Base-by-base conservation (phyloP, 495 filamentous ascomycete genomes). In the Penicillium desertorum region DNA sequence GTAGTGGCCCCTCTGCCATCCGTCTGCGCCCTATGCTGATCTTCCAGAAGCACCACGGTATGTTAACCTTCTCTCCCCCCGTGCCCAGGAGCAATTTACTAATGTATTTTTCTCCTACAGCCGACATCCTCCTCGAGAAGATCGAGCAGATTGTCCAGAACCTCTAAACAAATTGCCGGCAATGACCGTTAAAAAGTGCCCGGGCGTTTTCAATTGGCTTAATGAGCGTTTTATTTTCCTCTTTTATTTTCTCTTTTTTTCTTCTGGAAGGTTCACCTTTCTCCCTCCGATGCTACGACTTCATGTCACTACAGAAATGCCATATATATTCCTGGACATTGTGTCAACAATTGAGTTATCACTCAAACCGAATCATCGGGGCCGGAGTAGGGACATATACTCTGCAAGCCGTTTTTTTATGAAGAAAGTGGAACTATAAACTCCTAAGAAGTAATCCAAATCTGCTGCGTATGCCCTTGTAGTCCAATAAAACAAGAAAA, bases 21-120 rank as follows among this genome's bases (percentile, higher is more conserved):
- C 79, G 94, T 62, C 74, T 98, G 74, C 77, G 94, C 70, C 94
- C 94, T 46, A 98, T 98, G 94, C 76, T 98, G 65, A 85, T 96
- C 63, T 98, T 98, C 82, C 87, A 96, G 83, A 83, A 91, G 79
- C 84, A 90, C 69, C 94, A 98, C 78, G 94, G 45, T 48, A 48
- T 48, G 45, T 48, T 30, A 19, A 20, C 4, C 53, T 53, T 12
- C 47, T 43, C 43, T 55, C 41, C 17, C 17, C 7, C 14, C n/a
- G 6, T 39, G 36, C 47, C 30, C 3, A 42, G 6, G 54, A 42
- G 29, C 37, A 16, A 34, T 45, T 36, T 57, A 30, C 22, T 37
- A 34, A 42, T 46, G 60, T 71, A 62, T 79, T 60, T 41, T 53
- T 30, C n/a, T 20, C 8, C 9, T 32, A 48, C 29, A 48, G 45